A percentile compares a stretch with the other conserved stretches of the same genome.
Conservation (phyloP, 345 rosid species). For the Ceriops tagal region DNA sequence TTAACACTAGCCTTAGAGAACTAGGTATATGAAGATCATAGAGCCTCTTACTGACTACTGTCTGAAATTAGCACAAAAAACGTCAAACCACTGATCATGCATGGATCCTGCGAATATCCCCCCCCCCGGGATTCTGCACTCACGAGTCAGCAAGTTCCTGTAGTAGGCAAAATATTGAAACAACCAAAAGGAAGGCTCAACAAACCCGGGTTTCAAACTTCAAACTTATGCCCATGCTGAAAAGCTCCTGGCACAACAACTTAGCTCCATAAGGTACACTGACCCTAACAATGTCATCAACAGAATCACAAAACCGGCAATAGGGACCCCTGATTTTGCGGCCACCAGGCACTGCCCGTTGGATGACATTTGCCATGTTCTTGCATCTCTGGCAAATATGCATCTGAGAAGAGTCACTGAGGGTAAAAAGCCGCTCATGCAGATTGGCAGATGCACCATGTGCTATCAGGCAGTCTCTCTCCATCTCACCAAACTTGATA, state of each 20-base stretch:
- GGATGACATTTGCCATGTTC: conserved; percentile 62
- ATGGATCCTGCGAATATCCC: too few species aligned
- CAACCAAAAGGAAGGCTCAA: conserved; percentile 8
- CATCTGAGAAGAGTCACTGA: conserved; percentile 76
- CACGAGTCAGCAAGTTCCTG: too few species aligned
- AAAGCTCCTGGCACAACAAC: conserved; percentile 69
- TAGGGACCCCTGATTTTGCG: conserved; percentile 79
- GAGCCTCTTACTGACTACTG: too few species aligned
- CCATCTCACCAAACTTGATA: conserved; percentile 90
- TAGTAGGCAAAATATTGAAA: not conserved
- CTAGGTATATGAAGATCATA: too few species aligned
- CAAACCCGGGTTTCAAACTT: conserved; percentile 58
- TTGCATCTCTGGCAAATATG: conserved; percentile 65
- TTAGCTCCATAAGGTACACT: conserved; percentile 82
- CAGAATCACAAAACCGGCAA: conserved; percentile 56
- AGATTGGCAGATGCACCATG: conserved; percentile 81
- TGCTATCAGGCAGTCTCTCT: conserved; percentile 83
- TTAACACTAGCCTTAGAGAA: too few species aligned
- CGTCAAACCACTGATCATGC: too few species aligned
- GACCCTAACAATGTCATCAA: conserved; percentile 59
- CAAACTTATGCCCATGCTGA: conserved; percentile 74
- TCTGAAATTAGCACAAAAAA: too few species aligned
- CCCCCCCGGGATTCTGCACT: too few species aligned
- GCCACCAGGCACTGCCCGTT: conserved; percentile 49
- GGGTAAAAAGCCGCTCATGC: conserved; percentile 75